A percentile compares a stretch with the other conserved stretches of the same genome.
These are phyloP conservation scores for Vitis labrusca DNA, from an alignment of 164 flowering plant genomes.

Conservation along the genomic window DNA sequence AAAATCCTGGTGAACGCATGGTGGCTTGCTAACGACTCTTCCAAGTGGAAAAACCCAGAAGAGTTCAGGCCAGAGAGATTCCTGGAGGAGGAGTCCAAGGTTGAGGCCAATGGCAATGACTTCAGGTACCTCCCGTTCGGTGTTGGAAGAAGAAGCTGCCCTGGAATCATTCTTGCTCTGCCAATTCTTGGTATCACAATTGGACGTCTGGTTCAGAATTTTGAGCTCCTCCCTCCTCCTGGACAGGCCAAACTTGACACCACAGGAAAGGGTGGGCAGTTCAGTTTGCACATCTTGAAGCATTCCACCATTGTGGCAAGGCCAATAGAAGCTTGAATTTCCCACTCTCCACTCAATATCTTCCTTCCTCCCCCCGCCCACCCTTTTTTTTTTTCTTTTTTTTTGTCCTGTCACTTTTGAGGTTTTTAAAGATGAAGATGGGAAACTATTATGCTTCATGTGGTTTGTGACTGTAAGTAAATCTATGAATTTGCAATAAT, in stretches of 20 bases:
- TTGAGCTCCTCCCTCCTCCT: conserved; percentile 83
- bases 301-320: conserved; percentile 87
- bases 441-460: not conserved
- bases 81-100: conserved; percentile 78
- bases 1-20: conserved; percentile 90
- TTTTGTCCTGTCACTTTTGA: no score
- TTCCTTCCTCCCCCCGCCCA: not conserved
- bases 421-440: no score
- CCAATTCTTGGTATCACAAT: conserved; percentile 85
- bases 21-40: conserved; percentile 88
- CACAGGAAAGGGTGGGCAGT: conserved; percentile 84
- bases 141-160: conserved; percentile 88
- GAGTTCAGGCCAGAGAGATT: conserved; percentile 89
- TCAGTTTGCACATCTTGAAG: conserved; percentile 85
- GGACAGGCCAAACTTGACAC: conserved; percentile 74
- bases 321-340: conserved; percentile 47
- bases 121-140: conserved; percentile 86
- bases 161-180: conserved; percentile 84
- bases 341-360: not conserved
- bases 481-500: not conserved
- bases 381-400: no score
- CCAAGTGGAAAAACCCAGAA: conserved; percentile 70
- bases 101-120: conserved; percentile 88
- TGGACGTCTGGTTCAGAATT: conserved; percentile 87
- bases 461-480: not conserved